These are phyloP conservation scores for Solanum piurae DNA, from an alignment of 257 asterid genomes.

Conservation along the genomic window DNA sequence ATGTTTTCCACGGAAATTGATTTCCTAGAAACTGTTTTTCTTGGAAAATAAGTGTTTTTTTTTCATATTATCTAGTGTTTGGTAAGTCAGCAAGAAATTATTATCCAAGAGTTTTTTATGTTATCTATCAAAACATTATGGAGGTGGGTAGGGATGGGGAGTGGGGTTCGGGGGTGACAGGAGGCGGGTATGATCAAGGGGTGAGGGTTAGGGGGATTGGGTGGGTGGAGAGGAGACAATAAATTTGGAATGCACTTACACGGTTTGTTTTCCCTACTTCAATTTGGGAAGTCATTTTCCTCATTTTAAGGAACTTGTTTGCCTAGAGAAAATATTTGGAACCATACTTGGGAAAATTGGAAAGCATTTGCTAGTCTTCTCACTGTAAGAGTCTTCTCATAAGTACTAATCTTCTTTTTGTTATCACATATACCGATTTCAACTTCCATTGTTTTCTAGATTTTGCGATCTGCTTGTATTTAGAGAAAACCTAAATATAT, in stretches of 20 bases:
- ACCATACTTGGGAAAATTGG: background rate
- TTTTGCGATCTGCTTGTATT: background rate
- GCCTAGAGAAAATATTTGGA: background rate
- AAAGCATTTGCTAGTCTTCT: background rate
- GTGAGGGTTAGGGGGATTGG: background rate
- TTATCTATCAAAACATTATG: background rate
- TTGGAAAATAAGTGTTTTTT: background rate
- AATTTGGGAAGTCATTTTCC: background rate
- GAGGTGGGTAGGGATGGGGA: background rate
- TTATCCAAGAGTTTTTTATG: background rate
- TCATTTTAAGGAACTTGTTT: background rate
- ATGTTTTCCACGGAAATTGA: background rate
- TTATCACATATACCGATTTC: background rate
- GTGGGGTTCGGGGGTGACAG: background rate
- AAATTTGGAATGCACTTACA: background rate
- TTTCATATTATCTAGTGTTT: background rate
- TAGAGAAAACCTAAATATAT: background rate
- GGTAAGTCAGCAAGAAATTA: background rate
- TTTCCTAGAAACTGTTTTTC: background rate
- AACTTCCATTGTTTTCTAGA: background rate
- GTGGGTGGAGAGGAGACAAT: background rate
- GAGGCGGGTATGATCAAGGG: background rate
- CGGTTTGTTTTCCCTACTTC: background rate
- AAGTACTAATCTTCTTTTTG: background rate
- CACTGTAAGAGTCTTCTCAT: background rate